Conservation (phyloP, 495 filamentous ascomycete genomes). For the Astrothelium subdiscretum region DNA sequence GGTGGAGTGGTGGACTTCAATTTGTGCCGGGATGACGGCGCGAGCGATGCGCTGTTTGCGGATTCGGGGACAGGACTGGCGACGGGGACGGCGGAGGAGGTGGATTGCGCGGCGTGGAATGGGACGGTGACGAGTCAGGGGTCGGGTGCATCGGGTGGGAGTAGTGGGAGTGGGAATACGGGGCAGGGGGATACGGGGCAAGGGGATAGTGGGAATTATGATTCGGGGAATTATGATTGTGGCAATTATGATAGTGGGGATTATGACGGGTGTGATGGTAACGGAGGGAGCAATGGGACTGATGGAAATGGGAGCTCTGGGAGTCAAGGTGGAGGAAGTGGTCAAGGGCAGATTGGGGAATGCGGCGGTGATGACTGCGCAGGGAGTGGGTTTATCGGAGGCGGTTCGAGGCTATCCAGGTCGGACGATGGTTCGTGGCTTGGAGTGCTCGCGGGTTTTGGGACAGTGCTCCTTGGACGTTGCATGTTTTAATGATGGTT, state of each 20-base stretch:
- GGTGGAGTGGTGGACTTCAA: constrained; percentile 31
- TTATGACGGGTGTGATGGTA: background rate
- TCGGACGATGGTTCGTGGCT: background rate
- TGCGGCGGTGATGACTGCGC: background rate
- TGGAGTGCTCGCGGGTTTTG: background rate
- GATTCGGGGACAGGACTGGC: constrained; percentile 19
- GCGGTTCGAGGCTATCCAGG: background rate
- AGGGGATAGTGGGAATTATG: constrained; percentile 1
- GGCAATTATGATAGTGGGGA: background rate
- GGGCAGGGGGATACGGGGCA: background rate
- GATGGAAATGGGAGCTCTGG: background rate
- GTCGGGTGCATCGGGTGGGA: background rate
- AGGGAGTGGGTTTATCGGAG: background rate
- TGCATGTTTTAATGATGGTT: background rate
- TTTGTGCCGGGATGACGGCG: constrained; percentile 27
- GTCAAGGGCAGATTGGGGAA: background rate
- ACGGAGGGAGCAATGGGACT: background rate
- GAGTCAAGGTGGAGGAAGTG: background rate
- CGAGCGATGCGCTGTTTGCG: constrained; percentile 25
- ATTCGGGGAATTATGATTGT: background rate
- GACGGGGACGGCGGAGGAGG: constrained; percentile 20
- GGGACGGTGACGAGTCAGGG: constrained; percentile 5
- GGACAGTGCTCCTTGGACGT: background rate
- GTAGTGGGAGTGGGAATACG: background rate
- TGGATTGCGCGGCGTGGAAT: constrained; percentile 16